A percentile compares a stretch with the other conserved stretches of the same genome.
Evolutionary conservation across 2,329 filamentous ascomycete genomes (phyloP).

Genomic region (Penicillium fuscoglaucum): DNA sequence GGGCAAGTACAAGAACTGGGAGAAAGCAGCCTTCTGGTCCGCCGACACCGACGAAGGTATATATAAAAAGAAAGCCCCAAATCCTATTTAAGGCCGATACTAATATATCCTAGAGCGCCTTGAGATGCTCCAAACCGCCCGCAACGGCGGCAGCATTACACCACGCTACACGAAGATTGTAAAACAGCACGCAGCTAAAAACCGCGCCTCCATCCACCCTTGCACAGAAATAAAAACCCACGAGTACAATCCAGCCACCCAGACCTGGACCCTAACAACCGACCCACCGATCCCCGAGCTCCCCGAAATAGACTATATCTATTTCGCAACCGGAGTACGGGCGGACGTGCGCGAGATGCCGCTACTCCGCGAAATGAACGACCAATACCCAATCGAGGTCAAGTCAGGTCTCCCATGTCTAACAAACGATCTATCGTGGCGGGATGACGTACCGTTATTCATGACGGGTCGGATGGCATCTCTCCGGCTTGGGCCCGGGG

Average conservation of each 20-base stretch:
- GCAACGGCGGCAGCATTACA: slow-evolving; percentile 75
- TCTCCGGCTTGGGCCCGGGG: slow-evolving; percentile 69
- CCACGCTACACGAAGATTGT: slow-evolving; percentile 67
- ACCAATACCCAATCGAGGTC: slow-evolving; percentile 61
- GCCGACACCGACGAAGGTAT: slow-evolving; percentile 65
- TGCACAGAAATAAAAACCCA: slow-evolving; percentile 58
- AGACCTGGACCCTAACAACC: slow-evolving; percentile 56
- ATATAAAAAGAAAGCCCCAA: slow-evolving; percentile 4
- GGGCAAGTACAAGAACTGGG: slow-evolving; percentile 75
- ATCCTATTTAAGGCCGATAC: not conserved
- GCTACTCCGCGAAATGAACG: slow-evolving; percentile 60
- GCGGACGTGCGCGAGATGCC: slow-evolving; percentile 63
- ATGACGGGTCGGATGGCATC: slow-evolving; percentile 67
- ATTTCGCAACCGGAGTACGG: slow-evolving; percentile 72
- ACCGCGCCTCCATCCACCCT: slow-evolving; percentile 57
- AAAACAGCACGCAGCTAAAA: slow-evolving; percentile 57
- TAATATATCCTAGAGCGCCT: slow-evolving; percentile 54
- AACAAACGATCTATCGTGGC: slow-evolving; percentile 76
- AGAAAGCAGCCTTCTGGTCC: slow-evolving; percentile 75
- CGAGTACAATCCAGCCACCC: slow-evolving; percentile 49
- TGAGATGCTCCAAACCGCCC: slow-evolving; percentile 64
- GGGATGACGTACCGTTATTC: slow-evolving; percentile 70
- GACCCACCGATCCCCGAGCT: slow-evolving; percentile 54
- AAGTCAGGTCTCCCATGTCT: slow-evolving; percentile 70
- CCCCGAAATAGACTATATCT: slow-evolving; percentile 64